Evolutionary conservation across 768 basidiomycete genomes (phyloP), one percentile per base, ranked within the genome.

Genomic region (Suillus luteus): DNA sequence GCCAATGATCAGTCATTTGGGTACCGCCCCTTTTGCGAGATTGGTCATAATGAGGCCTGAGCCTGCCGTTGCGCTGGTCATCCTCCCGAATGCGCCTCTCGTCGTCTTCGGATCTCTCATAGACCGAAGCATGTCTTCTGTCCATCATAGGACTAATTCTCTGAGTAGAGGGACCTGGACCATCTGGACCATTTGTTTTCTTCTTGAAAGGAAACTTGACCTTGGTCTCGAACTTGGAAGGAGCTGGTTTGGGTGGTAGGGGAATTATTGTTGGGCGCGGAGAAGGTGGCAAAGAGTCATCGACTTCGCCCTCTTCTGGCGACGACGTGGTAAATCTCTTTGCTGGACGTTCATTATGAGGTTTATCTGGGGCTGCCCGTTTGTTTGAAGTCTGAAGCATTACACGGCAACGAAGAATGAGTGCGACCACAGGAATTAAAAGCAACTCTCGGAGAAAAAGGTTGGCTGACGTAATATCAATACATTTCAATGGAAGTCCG

Each of bases 221-320:
- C 70, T 84, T 86, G 22, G 78, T 55, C 57, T 71, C 69, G 59
- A 73, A 77, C 68, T 72, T 85, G 75, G 68, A 66, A 22, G 65
- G 70, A 24, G 68, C 69, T 55, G 80, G 75, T 67, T 81, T 79
- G 0, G 75, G 66, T n/a, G 79, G 78, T 55, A 76, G 68, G 27
- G 72, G 27, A 48, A 43, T 59, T 58, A 61, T 52, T 59, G 60
- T 22, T 65, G 41, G 72, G 66, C 24, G 69, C 66, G 62, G 58
- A 40, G 62, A 54, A 37, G 59, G 65, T 57, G 68, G 55, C 9
- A 66, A 70, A 48, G 74, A 78, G 73, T 92, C 91, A 76, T 91
- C 90, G 57, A 93, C 78, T 69, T 93, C 92, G 64, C 92, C 92
- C 72, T 93, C 92, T 75, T 93, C 92, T 58, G 91, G 91, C 1